Evolutionary conservation across 768 basidiomycete species (phyloP).

Genomic region (Lepiota brunneoincarnata): DNA sequence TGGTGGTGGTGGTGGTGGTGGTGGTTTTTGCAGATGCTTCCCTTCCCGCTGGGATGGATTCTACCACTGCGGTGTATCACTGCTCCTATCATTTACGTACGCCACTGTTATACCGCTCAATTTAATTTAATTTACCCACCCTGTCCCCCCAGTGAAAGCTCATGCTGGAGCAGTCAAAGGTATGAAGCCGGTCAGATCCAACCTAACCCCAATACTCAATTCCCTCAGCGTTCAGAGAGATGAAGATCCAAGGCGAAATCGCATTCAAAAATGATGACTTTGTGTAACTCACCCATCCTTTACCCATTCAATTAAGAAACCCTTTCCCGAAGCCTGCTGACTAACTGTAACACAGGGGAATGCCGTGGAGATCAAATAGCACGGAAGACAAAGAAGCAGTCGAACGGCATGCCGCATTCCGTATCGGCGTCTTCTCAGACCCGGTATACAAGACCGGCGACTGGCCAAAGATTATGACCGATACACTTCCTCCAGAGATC

Average conservation of each 20-base stretch:
- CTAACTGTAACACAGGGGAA: slow-evolving; percentile 30
- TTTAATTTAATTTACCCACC: background rate
- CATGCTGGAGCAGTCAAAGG: slow-evolving; percentile 51
- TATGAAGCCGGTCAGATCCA: slow-evolving; percentile 10
- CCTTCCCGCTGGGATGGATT: slow-evolving; percentile 39
- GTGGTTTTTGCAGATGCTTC: slow-evolving; percentile 26
- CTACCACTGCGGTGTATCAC: slow-evolving; percentile 41
- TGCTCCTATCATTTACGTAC: slow-evolving; percentile 43
- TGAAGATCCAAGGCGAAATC: slow-evolving; percentile 52
- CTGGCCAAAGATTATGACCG: slow-evolving; percentile 49
- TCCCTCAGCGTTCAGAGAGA: slow-evolving; percentile 36
- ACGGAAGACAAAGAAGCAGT: slow-evolving; percentile 43
- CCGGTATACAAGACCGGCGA: slow-evolving; percentile 50
- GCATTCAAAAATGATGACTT: slow-evolving; percentile 54
- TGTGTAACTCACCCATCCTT: slow-evolving; percentile 26
- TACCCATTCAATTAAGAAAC: background rate
- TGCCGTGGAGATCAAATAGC: slow-evolving; percentile 44
- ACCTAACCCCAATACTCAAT: background rate
- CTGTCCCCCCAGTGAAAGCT: slow-evolving; percentile 35
- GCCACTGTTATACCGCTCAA: slow-evolving; percentile 11
- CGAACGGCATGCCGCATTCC: slow-evolving; percentile 49
- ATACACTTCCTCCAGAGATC: slow-evolving; percentile 41
- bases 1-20: too few relatives aligned
- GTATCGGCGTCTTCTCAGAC: slow-evolving; percentile 47
- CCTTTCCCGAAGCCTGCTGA: background rate